Evolutionary conservation across 805 yeast species (phyloP).

Genomic region (Wickerhamomyces tratensis): DNA sequence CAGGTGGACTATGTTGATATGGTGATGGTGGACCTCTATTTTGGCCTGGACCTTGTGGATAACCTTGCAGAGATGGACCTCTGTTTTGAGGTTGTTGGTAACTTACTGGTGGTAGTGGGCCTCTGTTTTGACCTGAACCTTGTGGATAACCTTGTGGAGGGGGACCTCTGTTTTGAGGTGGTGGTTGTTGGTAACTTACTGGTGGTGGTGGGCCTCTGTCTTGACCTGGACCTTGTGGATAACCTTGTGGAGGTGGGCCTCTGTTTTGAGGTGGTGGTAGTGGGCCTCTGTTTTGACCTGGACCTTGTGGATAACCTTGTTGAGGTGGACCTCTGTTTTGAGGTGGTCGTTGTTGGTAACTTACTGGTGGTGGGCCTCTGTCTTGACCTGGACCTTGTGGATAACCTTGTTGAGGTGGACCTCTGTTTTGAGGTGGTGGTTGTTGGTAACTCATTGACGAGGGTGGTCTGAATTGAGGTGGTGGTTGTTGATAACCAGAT

Average conservation of each 20-base stretch:
- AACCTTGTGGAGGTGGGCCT: neutral
- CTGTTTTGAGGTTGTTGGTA: neutral
- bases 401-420: neutral
- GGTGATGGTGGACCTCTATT: neutral
- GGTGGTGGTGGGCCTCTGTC: neutral
- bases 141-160: constrained; percentile 1
- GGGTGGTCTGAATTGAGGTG: neutral
- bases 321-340: too few species aligned
- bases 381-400: neutral
- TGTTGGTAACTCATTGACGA: constrained; percentile 1
- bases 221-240: neutral
- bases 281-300: neutral
- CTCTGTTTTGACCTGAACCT: neutral
- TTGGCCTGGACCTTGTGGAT: neutral
- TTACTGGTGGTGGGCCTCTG: neutral
- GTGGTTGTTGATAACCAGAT: neutral
- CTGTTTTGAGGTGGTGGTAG: neutral
- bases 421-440: neutral
- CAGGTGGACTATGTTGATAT: neutral
- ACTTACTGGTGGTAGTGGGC: neutral
- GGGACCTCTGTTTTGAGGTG: neutral
- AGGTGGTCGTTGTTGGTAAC: neutral
- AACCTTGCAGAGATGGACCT: neutral
- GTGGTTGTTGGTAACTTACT: neutral
- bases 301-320: constrained; percentile 1